Base-by-base conservation (phyloP, 164 flowering plant species). In the Euptelea pleiosperma region DNA sequence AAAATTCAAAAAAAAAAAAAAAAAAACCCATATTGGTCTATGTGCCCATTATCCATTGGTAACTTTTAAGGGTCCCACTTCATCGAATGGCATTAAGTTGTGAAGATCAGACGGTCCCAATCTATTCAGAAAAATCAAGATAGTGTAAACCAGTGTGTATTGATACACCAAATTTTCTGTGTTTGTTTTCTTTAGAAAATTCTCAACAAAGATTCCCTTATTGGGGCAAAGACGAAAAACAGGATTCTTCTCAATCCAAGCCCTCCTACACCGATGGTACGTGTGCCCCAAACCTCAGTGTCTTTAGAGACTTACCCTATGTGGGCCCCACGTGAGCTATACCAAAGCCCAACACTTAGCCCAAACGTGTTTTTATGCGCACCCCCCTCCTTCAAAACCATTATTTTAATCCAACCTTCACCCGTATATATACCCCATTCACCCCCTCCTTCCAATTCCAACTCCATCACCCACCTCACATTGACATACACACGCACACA, bases 181-280 rank as follows among this genome's bases (percentile, higher is more conserved):
- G n/a, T n/a, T n/a, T n/a, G n/a, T n/a, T n/a, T n/a, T n/a, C n/a
- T n/a, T n/a, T n/a, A n/a, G n/a, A n/a, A n/a, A n/a, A n/a, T n/a
- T n/a, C n/a, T n/a, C n/a, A 43, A 41, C 15, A 1, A 42, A 45
- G 44, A 26, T 21, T 59, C 44, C 31, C 45, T 50, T 21, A 3
- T 50, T 55, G 59, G 58, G 62, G 41, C 35, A 22, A 52, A 41
- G 60, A 15, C 2, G 49, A 44, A 39, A 57, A 66, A 22, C 33
- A 15, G 58, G 73, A 72, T 71, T 76, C 76, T 50, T 58, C 26
- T 47, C 71, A 64, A 75, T 75, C 77, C 66, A 14, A 18, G 56
- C 21, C 30, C 15, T 25, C 19, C 21, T 21, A 21, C 37, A 51
- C 9, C 9, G 44, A 54, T 54, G 44, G 29, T 54, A 36, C 30